Evolutionary conservation across 2,329 filamentous ascomycete species (phyloP), one percentile per base, ranked within the genome.

Genomic region (Emergomyces orientalis): DNA sequence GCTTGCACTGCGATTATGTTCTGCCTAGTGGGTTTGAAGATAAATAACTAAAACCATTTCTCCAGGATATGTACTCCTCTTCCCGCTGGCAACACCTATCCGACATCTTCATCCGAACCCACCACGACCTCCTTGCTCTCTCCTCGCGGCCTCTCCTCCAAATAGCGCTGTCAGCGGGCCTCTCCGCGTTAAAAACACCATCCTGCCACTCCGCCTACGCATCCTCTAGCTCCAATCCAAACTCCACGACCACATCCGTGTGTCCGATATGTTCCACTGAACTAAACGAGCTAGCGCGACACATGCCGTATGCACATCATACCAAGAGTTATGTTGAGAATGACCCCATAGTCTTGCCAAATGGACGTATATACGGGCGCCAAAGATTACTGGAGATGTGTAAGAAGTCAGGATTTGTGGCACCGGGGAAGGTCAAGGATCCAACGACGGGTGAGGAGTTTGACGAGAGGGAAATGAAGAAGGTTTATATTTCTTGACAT

Each of bases 201-300:
- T 87, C 91, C 19, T 99, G 94, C 73, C 92, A 97, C 77, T 88
- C 88, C 1, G 78, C 80, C 27, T 82, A 82, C 68, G 79, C 84
- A 4, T 82, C 84, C 0, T 82, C 83, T 11, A 82, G 78, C 17
- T 79, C 80, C 17, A 81, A 79, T 62, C 78, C 78, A 25, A 76
- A 79, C 34, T 83, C 88, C 0, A 86, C 86, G 1, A 59, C 60
- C 39, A 88, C 89, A 8, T 88, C 86, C 58, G 86, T 97, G 51
- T 99, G 94, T 70, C 94, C 94, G 2, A 97, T 99, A 71, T 99
- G 94, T 79, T 94, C 89, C 57, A 94, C 89, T 0, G 94, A 99
- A 76, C 84, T 99, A 62, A 97, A 97, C 74, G 89, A 92, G 70
- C 83, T 99, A 41, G 93, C 94, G 1, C 82, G 88, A 60, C 87